Conservation (phyloP, 192 early-diverging fungal species). For the Entophlyctis helioformis region DNA sequence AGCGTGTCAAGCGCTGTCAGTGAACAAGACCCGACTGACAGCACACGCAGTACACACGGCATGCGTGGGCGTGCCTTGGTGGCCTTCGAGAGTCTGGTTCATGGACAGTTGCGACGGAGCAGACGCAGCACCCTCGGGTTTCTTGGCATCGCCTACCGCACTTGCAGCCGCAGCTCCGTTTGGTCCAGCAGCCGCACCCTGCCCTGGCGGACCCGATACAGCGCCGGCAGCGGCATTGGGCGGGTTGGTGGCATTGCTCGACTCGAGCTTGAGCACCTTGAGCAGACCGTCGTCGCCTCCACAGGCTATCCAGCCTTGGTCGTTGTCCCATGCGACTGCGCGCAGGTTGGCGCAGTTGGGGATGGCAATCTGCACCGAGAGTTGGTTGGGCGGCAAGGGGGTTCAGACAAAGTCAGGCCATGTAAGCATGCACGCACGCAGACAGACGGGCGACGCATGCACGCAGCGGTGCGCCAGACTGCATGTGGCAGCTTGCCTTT, state of each 20-base stretch:
- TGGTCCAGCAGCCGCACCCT: conserved; percentile 9
- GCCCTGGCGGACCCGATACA: background rate
- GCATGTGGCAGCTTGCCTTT: conserved; percentile 10
- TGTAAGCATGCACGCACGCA: background rate
- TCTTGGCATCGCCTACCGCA: no score
- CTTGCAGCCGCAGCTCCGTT: conserved; percentile 5
- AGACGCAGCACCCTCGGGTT: no score
- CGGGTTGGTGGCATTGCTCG: background rate
- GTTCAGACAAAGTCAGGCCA: no score
- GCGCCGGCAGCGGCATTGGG: background rate
- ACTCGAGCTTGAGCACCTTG: conserved; percentile 47
- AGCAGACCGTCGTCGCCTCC: conserved; percentile 49
- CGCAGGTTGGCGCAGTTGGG: conserved; percentile 40
- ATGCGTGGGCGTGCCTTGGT: conserved; percentile 18
- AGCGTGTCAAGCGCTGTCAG: no score
- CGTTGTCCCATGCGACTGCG: conserved; percentile 47
- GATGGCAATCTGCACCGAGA: conserved; percentile 49
- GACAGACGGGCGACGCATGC: background rate
- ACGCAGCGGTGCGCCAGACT: background rate
- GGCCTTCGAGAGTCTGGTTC: conserved; percentile 52
- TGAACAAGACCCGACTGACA: no score
- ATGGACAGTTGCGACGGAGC: conserved; percentile 39
- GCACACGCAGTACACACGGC: no score
- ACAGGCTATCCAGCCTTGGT: conserved; percentile 53
- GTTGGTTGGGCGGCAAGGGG: no score